phyloP scores from a whole-genome alignment of 2,329 filamentous ascomycete genomes.

The Cercospora nicotianae region DNA sequence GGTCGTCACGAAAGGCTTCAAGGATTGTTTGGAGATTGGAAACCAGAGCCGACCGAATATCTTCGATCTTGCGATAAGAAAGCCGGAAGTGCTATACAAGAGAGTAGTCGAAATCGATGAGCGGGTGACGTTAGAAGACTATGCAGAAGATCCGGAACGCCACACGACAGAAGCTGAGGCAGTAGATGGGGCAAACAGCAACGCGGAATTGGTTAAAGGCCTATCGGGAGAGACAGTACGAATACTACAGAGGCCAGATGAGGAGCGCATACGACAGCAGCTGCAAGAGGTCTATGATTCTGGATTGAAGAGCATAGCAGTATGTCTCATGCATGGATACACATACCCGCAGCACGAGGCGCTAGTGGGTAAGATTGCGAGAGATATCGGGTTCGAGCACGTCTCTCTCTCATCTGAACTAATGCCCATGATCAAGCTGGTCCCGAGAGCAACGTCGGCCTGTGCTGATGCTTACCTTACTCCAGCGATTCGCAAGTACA shows the following conservation, averaged over 20 bases:
- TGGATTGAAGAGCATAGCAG: slow-evolving; percentile 78
- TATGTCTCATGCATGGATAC: slow-evolving; percentile 90
- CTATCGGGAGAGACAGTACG: slow-evolving; percentile 73
- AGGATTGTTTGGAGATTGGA: slow-evolving; percentile 82
- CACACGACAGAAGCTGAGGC: slow-evolving; percentile 57
- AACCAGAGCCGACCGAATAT: slow-evolving; percentile 89
- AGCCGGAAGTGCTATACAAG: slow-evolving; percentile 84
- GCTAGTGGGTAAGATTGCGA: slow-evolving; percentile 71
- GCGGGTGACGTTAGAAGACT: slow-evolving; percentile 86
- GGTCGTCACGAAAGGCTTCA: slow-evolving; percentile 84
- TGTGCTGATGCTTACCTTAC: slow-evolving; percentile 80
- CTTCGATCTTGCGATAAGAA: slow-evolving; percentile 83
- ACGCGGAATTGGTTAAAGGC: slow-evolving; percentile 65
- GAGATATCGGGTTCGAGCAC: slow-evolving; percentile 78
- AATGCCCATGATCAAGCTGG: slow-evolving; percentile 86
- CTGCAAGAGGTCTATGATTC: slow-evolving; percentile 66
- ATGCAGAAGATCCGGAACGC: slow-evolving; percentile 79
- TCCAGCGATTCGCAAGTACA: slow-evolving; percentile 75
- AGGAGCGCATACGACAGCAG: slow-evolving; percentile 58
- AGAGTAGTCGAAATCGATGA: slow-evolving; percentile 87
- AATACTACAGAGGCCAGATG: slow-evolving; percentile 63
- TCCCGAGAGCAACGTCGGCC: slow-evolving; percentile 72
- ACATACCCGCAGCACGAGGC: slow-evolving; percentile 86
- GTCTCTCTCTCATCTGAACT: slow-evolving; percentile 77
- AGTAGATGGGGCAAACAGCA: slow-evolving; percentile 47